Conservation (phyloP, 192 early-diverging fungal genomes). For the Kickxella alabastrina region DNA sequence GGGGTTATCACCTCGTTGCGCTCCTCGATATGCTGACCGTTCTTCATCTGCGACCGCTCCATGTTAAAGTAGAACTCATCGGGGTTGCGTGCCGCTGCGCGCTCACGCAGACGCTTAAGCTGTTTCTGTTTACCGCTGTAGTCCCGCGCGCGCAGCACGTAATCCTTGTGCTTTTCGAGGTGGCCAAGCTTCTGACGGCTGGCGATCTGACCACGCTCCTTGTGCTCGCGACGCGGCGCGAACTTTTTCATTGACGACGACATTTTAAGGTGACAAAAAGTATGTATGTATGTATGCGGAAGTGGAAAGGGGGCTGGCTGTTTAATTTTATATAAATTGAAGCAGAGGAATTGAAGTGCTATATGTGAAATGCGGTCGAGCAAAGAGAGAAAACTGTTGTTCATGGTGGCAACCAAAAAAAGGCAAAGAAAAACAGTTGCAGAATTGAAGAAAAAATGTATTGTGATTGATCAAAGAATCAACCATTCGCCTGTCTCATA, state of each 20-base stretch:
- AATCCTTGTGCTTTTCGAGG: slow-evolving; percentile 98
- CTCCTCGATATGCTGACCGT: slow-evolving; percentile 75
- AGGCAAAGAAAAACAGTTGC: too few relatives aligned
- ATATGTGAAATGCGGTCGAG: too few relatives aligned
- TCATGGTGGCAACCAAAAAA: too few relatives aligned
- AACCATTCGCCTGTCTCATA: too few relatives aligned
- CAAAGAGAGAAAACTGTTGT: too few relatives aligned
- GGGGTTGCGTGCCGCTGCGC: slow-evolving; percentile 83
- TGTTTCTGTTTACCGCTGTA: slow-evolving; percentile 82
- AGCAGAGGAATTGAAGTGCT: too few relatives aligned
- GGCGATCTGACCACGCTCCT: slow-evolving; percentile 76
- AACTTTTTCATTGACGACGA: slow-evolving; percentile 75
- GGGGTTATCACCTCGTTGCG: slow-evolving; percentile 68
- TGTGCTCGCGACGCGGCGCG: slow-evolving; percentile 82
- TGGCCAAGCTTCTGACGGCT: slow-evolving; percentile 67
- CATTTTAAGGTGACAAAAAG: slow-evolving; percentile 14
- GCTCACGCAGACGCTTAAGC: slow-evolving; percentile 80
- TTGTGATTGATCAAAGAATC: too few relatives aligned
- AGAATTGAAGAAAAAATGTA: not conserved
- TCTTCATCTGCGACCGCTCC: slow-evolving; percentile 81
- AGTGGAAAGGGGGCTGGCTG: not conserved
- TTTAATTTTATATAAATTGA: too few relatives aligned
- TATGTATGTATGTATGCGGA: too few relatives aligned
- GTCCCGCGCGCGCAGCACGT: slow-evolving; percentile 89
- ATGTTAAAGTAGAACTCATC: slow-evolving; percentile 99